Conservation (phyloP, 208 protist genomes). For the Trypanosoma boissoni region DNA sequence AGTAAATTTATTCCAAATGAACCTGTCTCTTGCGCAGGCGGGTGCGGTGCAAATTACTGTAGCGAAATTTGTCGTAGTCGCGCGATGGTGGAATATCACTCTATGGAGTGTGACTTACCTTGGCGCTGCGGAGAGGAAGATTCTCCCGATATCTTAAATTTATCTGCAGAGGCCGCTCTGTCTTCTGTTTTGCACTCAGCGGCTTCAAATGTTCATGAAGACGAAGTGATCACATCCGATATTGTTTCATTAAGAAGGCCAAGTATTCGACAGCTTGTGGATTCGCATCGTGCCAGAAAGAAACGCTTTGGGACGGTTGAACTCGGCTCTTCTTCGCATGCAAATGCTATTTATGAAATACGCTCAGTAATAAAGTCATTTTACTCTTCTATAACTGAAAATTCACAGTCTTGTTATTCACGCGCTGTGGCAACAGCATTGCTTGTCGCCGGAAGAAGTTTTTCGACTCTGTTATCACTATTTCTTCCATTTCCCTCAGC, state of each 20-base stretch:
- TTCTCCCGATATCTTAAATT: neutral
- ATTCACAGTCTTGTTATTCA: neutral
- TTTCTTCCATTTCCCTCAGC: conserved; percentile 1
- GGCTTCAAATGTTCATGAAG: neutral
- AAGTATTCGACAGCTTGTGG: neutral
- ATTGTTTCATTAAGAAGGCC: neutral
- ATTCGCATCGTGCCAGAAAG: neutral
- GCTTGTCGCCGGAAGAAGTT: conserved; percentile 3
- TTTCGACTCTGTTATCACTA: conserved; percentile 10
- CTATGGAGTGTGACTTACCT: conserved; percentile 28
- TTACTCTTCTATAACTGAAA: neutral
- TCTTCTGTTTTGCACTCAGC: neutral
- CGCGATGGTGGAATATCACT: conserved; percentile 39
- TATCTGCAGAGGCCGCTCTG: neutral
- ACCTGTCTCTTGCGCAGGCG: conserved; percentile 16
- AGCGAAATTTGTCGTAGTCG: conserved; percentile 31
- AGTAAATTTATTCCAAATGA: conserved; percentile 8
- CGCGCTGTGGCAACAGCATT: conserved; percentile 8
- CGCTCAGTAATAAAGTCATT: neutral
- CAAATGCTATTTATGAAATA: conserved; percentile 3
- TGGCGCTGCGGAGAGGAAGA: neutral
- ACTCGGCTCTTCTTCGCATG: conserved; percentile 2
- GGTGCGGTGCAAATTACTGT: conserved; percentile 41
- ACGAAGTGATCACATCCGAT: neutral
- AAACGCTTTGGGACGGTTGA: neutral